Base-by-base conservation (phyloP, 1,284 basidiomycete species). In the Rhodofomes roseus region DNA sequence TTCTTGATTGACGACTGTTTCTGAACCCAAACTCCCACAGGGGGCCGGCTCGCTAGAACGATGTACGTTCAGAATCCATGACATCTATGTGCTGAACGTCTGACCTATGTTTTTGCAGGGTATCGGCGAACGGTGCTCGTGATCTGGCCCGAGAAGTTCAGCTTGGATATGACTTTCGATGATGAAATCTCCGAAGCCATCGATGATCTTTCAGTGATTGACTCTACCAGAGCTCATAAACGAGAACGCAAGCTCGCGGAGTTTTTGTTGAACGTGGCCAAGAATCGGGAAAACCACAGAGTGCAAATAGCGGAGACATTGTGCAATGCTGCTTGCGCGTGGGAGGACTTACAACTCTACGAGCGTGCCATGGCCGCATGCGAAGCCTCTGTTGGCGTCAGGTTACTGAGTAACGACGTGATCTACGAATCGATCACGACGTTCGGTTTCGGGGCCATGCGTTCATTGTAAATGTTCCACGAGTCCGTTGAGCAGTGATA, bases 21-120 rank as follows among this genome's bases (percentile, higher is more conserved):
- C 29, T 31, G 61, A 23, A 55, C 53, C 8, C 55, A 27, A 41
- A 4, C 37, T 9, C 11, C 50, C 29, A 5, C 43, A 69, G 68
- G 56, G 56, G 3, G 64, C 56, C 27, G 65, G 62, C 3, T 54
- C 61, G 6, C 37, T 68, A 2, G 58, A 63, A 27, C 61, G 65
- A 16, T 68, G 62, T 65, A 54, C 52, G 54, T 4, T 8, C n/a
- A 18, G 4, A 8, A 12, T 18, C 16, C 9, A 9, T 39, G 37
- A 18, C 43, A 22, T 14, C 43, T 44, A 11, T 34, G 31, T 14
- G 43, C 14, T 44, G 31, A 4, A 7, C 43, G n/a, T 27, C 37
- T 39, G 37, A 44, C 4, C 4, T 8, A 11, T 23, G 14, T 44
- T 4, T 23, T 3, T 12, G 20, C 43, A 51, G 48, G 48, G 48